Base-by-base conservation (phyloP, 495 filamentous ascomycete species). In the Chaetomium fimeti region DNA sequence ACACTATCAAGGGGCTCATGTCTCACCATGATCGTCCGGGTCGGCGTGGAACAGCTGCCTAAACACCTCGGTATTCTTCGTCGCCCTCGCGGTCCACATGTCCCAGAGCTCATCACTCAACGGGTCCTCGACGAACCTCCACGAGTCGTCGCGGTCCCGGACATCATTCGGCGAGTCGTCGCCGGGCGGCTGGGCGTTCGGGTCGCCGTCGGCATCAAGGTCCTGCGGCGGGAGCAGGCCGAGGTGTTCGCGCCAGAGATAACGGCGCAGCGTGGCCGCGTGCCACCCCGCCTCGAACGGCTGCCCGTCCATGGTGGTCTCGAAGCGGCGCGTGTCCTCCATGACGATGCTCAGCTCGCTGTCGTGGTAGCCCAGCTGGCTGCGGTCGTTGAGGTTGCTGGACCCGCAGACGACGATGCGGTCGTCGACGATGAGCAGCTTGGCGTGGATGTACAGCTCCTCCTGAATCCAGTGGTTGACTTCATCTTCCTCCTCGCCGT, bases 321-420 rank as follows among this genome's bases (percentile, higher is more conserved):
- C 78, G 47, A 97, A 82, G n/a, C 78, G 79, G 22, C 88, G 84
- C 43, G 85, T 88, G 74, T 98, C 93, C 77, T 95, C 89, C 82
- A 97, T 90, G 20, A 97, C 90, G 55, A 96, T 91, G 48, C 89
- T 86, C n/a, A 98, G 80, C 75, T 98, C 94, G 62, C 88, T 91
- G 72, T 98, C 94, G 71, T 95, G 92, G 70, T 86, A 83, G 18
- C 93, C 94, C 22, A 93, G 79, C 79, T 97, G 93, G 18, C 90
- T 95, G 70, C 94, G 85, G 71, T 97, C 93, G 69, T 98, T 97
- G 74, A 98, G 85, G 74, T 98, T 97, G 47, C 89, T 88, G 59
- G 85, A 89, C 18, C 93, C 93, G 72, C 93, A 96, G 61, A 97
- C 88, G 27, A 87, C 87, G 43, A 89, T 82, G 43, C 84, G 82